Evolutionary conservation across 2,329 filamentous ascomycete genomes (phyloP), one percentile per base, ranked within the genome.

Genomic region (Pleoardoris graminearum): DNA sequence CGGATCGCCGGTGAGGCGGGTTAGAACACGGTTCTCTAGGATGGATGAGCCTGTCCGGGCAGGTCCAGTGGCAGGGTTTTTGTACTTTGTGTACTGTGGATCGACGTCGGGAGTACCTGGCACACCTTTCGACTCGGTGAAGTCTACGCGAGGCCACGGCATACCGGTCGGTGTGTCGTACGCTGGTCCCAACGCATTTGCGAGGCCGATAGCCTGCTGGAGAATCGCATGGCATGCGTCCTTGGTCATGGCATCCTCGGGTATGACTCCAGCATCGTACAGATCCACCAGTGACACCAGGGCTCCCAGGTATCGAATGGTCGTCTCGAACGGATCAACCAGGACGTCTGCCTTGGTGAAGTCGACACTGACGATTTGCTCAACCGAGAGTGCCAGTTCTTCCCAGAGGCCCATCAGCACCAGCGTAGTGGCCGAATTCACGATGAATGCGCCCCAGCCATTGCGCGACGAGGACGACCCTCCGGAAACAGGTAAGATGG

Each of bases 61-160:
- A 27, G 74, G 75, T 4, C 71, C 71, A 41, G 76, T 69, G 4
- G 65, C 66, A 7, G 74, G 70, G 57, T 75, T 64, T 21, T 68
- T 60, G 54, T 70, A 72, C 14, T 61, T 64, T 21, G 57, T 57
- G 25, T 73, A 50, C 23, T 66, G 53, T 2, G 58, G 35, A 36
- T 67, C 66, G 7, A 68, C 55, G 8, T 59, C 63, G 2, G 68
- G 63, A 14, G 70, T 66, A 37, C 69, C 65, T 17, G 67, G 58
- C 14, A 66, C 62, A 16, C 73, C 74, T 45, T 65, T 54, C n/a
- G 63, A 55, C 1, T 60, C 67, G n/a, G 53, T 66, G 59, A 77
- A 76, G 51, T 78, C 66, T 14, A 78, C 69, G n/a, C 74, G 74
- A 7, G 76, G 76, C 74, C 74, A 79, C 14, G 75, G 69, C 71